These are phyloP conservation scores for Cercophora samala DNA, from an alignment of 495 filamentous ascomycete species.

Conservation along the genomic window DNA sequence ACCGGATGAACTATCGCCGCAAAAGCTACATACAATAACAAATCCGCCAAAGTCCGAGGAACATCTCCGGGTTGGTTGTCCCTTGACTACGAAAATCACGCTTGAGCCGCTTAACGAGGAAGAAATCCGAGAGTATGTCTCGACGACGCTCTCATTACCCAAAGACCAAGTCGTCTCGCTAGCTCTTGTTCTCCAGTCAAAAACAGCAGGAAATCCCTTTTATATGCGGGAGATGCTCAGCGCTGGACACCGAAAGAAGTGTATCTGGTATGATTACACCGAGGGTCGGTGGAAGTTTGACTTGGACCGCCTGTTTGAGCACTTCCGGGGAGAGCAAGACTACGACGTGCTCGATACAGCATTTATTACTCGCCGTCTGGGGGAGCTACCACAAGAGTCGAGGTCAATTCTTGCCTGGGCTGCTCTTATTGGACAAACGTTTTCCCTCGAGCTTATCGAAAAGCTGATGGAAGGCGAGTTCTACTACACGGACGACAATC, in stretches of 20 bases:
- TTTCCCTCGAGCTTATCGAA: slow-evolving; percentile 78
- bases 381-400: slow-evolving; percentile 67
- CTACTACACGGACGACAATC: slow-evolving; percentile 47
- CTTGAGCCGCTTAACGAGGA: slow-evolving; percentile 67
- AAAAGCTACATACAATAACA: slow-evolving; percentile 46
- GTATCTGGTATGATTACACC: slow-evolving; percentile 85
- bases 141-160: slow-evolving; percentile 63
- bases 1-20: slow-evolving; percentile 49
- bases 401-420: slow-evolving; percentile 84
- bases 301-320: slow-evolving; percentile 74
- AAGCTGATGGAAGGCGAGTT: slow-evolving; percentile 68
- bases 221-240: slow-evolving; percentile 90
- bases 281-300: slow-evolving; percentile 77
- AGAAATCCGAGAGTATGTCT: slow-evolving; percentile 72
- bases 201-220: slow-evolving; percentile 79
- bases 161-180: slow-evolving; percentile 59
- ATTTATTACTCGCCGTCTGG: slow-evolving; percentile 72
- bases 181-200: slow-evolving; percentile 74
- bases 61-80: slow-evolving; percentile 43
- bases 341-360: slow-evolving; percentile 74
- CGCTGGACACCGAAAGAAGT: slow-evolving; percentile 77
- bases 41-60: slow-evolving; percentile 47
- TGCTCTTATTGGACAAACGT: slow-evolving; percentile 70
- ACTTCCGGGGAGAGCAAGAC: slow-evolving; percentile 72
- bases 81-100: slow-evolving; percentile 60